Base-by-base conservation (phyloP, 495 filamentous ascomycete genomes). In the Aspergillus saccharolyticus region DNA sequence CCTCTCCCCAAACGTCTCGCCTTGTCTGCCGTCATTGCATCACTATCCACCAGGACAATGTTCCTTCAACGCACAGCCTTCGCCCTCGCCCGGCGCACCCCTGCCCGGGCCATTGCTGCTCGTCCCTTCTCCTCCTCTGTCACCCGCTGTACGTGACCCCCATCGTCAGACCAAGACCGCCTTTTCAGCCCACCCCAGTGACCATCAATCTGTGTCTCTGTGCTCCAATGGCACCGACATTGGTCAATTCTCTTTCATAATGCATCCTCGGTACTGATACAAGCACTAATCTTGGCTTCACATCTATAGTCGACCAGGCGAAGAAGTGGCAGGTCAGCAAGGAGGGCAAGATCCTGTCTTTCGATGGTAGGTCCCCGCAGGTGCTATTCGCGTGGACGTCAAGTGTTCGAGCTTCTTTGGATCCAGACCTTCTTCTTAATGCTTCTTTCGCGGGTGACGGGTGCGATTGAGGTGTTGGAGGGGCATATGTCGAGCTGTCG, bases 61-160 rank as follows among this genome's bases (percentile, higher is more conserved):
- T 89, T 93, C 75, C 78, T 94, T 69, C 86, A 89, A 76, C 89
- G 90, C 73, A 84, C 89, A 63, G 88, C 84, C 66, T 72, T 89
- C 64, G 80, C 84, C 66, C 79, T 87, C 62, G 86, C 84, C 57
- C 82, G 87, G 74, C 89, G 89, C 66, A 83, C 83, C 55, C 83
- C 83, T 61, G 74, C 81, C 67, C 73, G 80, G 61, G 82, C 85
- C 64, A 62, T 81, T 60, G 77, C 72, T 52, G 66, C 67, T 55
- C 77, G 77, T 65, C 70, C 73, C 10, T 78, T 80, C 65, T 77
- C 78, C 57, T 74, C 77, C 46, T 77, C 77, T 59, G 62, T 79
- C 64, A 56, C 67, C 60, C 75, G 77, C 66, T 66, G 77, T 80
- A 74, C 67, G 77, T 78, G 63, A 68, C 59, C 63, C 60, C 55